Percentiles rank a stretch among this genome's conserved stretches.
phyloP scores from a whole-genome alignment of 2,329 filamentous ascomycete genomes.

The Fusarium liriodendri region DNA sequence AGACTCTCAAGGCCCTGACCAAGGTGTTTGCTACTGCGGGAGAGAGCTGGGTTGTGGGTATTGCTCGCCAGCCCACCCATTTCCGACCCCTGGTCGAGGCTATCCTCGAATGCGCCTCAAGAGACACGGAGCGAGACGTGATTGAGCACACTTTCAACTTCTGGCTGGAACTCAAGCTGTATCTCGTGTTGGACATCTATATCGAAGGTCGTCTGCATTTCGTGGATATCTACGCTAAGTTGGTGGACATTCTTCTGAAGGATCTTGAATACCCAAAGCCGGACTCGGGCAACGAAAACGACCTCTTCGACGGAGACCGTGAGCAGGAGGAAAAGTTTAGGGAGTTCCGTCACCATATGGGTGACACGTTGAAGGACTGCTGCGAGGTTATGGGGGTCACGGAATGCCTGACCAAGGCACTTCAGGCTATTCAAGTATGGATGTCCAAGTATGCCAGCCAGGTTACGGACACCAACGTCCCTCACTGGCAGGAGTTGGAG shows the following conservation, averaged over 20 bases:
- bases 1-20: constrained; percentile 88
- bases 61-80: constrained; percentile 83
- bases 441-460: constrained; percentile 83
- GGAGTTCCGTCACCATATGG: constrained; percentile 96
- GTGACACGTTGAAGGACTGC: constrained; percentile 95
- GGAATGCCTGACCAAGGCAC: constrained; percentile 90
- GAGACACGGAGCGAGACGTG: constrained; percentile 89
- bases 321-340: constrained; percentile 98
- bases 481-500: constrained; percentile 96
- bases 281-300: constrained; percentile 78
- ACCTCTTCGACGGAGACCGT: constrained; percentile 94
- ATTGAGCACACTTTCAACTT: constrained; percentile 96
- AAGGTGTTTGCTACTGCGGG: constrained; percentile 93
- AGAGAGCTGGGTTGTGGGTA: constrained; percentile 92
- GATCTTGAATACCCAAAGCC: constrained; percentile 89
- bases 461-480: constrained; percentile 79
- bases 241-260: constrained; percentile 92
- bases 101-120: constrained; percentile 89
- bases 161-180: constrained; percentile 99
- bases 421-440: constrained; percentile 88
- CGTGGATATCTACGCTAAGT: constrained; percentile 84
- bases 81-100: constrained; percentile 90
- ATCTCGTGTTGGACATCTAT: constrained; percentile 90
- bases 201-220: constrained; percentile 82
- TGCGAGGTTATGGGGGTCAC: constrained; percentile 96